phyloP scores from a whole-genome alignment of 768 basidiomycete genomes.

The Inosperma sp. region DNA sequence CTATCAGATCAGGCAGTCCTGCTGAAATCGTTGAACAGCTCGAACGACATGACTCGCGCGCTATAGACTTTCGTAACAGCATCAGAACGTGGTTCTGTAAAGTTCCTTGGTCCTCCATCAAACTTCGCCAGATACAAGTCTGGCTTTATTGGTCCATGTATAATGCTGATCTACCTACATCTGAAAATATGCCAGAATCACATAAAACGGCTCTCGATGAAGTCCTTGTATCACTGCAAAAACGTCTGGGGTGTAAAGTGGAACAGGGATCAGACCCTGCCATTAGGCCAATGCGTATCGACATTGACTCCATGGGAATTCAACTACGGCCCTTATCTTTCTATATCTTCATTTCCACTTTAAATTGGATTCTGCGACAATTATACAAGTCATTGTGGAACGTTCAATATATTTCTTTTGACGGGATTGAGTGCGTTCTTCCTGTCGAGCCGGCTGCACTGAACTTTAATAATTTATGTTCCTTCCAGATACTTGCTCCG shows the following conservation, averaged over 20 bases:
- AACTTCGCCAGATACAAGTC: slow-evolving; percentile 52
- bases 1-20: slow-evolving; percentile 53
- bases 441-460: neutral
- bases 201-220: slow-evolving; percentile 53
- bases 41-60: slow-evolving; percentile 61
- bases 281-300: slow-evolving; percentile 58
- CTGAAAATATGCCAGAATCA: slow-evolving; percentile 41
- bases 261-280: slow-evolving; percentile 54
- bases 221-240: slow-evolving; percentile 60
- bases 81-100: slow-evolving; percentile 76
- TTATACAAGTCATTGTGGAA: slow-evolving; percentile 41
- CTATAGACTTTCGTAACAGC: slow-evolving; percentile 65
- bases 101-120: slow-evolving; percentile 69
- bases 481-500: slow-evolving; percentile 64
- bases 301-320: slow-evolving; percentile 72
- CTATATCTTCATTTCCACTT: slow-evolving; percentile 48
- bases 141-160: slow-evolving; percentile 88
- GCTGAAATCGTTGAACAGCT: slow-evolving; percentile 55
- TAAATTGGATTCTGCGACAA: slow-evolving; percentile 46
- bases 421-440: slow-evolving; percentile 64
- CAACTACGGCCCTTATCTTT: slow-evolving; percentile 62
- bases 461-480: neutral
- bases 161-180: slow-evolving; percentile 55
- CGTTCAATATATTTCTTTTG: slow-evolving; percentile 43
- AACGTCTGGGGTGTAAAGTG: slow-evolving; percentile 62